These are phyloP conservation scores for Sinapis alba DNA, from an alignment of 441 rosid species.

Conservation along the genomic window DNA sequence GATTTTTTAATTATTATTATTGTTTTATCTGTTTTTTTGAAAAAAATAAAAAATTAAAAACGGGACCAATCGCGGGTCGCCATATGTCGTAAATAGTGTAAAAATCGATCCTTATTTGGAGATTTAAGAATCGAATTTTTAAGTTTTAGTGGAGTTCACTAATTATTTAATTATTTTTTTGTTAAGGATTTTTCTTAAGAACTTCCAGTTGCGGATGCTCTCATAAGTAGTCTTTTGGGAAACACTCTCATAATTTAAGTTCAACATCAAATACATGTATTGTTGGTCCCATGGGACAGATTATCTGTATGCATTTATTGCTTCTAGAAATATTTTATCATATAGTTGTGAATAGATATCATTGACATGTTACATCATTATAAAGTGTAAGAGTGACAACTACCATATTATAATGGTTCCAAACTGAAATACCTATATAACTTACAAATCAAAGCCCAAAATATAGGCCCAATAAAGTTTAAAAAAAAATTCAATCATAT, in stretches of 20 bases:
- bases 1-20: no score
- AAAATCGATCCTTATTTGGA: no score
- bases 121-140: no score
- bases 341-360: neutral
- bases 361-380: neutral
- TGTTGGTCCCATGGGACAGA: neutral
- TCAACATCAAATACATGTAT: neutral
- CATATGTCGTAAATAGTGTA: no score
- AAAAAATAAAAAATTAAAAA: no score
- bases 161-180: no score
- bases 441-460: slow-evolving; percentile 22
- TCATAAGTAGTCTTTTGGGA: neutral
- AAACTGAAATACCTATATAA: neutral
- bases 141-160: no score
- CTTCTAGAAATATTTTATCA: neutral
- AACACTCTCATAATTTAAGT: neutral
- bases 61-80: no score
- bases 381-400: neutral
- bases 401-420: neutral
- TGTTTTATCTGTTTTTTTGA: no score
- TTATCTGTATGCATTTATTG: slow-evolving; percentile 32
- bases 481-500: neutral
- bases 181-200: no score
- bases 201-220: no score
- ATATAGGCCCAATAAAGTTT: slow-evolving; percentile 8